Base-by-base conservation (phyloP, 768 basidiomycete genomes). In the Panellus pusillus region DNA sequence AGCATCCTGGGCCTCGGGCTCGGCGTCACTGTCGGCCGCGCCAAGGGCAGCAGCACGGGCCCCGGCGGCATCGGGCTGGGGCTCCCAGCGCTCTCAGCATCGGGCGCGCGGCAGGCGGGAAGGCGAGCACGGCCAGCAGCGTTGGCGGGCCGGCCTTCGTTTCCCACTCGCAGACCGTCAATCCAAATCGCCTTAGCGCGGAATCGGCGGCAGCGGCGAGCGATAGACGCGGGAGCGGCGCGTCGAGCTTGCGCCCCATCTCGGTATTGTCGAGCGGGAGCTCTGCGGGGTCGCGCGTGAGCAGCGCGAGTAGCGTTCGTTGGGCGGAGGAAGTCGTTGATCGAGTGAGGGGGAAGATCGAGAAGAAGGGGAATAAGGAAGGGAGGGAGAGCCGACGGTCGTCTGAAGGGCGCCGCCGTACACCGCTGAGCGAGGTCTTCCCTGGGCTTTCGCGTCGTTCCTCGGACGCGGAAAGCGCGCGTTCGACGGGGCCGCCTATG, bases 381-480 rank as follows among this genome's bases (percentile, higher is more conserved):
- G 66, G 70, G 45, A 73, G 71, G 28, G 79, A 78, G 63, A 80
- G 78, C 51, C 72, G 74, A 45, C 69, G 73, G 38, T 74, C 70
- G 4, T 70, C 71, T 7, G 86, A 86, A 56, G 79, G 75, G 18
- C 72, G 81, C 58, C 75, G 72, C 61, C 71, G 86, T 54, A 80
- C 78, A 8, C 73, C 82, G 0, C 63, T 90, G 28, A 70, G 72
- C 9, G 79, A 83, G 29, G 73, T 91, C 38, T 90, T 90, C 70
- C 80, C 83, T 0, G 77, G 78, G 18, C 63, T 69, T 18, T 57
- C 60, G 56, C 59, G 50, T 6, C 57, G 58, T 27, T 52, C 50
- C 51, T 50, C 62, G n/a, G 57, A 18, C 8, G 54, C 54, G 18
- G 52, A 46, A 46, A 58, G 50, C 29, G 47, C 35, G 17, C 40